phyloP scores from a whole-genome alignment of 2,329 filamentous ascomycete genomes.

The Leptoxyphium fumago region DNA sequence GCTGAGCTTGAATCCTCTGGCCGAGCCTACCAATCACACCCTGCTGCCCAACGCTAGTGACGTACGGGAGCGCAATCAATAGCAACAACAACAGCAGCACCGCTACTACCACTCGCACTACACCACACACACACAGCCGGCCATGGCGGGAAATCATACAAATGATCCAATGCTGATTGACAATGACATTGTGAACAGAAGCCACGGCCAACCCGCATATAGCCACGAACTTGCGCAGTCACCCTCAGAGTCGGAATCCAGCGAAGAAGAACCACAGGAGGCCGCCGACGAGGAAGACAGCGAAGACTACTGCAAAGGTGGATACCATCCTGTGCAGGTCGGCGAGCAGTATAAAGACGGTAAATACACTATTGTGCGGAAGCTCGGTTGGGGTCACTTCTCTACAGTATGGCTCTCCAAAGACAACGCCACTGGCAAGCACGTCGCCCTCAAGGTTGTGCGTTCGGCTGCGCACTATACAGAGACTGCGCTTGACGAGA shows the following conservation, averaged over 20 bases:
- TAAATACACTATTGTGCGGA: constrained; percentile 89
- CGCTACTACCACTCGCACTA: too few species aligned
- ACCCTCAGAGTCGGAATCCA: constrained; percentile 46
- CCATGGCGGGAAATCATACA: not conserved
- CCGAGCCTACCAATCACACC: too few species aligned
- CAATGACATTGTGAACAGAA: constrained; percentile 1
- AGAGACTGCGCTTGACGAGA: constrained; percentile 96
- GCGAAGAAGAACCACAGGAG: constrained; percentile 63
- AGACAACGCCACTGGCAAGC: constrained; percentile 79
- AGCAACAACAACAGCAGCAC: too few species aligned
- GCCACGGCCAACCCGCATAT: constrained; percentile 26
- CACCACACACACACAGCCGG: too few species aligned
- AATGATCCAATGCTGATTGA: not conserved
- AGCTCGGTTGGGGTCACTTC: constrained; percentile 96
- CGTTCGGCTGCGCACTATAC: constrained; percentile 97
- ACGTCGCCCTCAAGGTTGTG: constrained; percentile 95
- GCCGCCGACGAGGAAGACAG: constrained; percentile 97
- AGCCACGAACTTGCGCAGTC: constrained; percentile 51
- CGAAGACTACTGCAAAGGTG: constrained; percentile 98
- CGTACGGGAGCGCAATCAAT: too few species aligned
- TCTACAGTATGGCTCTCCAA: constrained; percentile 82
- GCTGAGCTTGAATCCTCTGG: too few species aligned
- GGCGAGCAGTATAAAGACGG: constrained; percentile 97
- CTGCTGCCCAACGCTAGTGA: too few species aligned
- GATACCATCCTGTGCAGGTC: constrained; percentile 87